Conservation (phyloP, 768 basidiomycete genomes). For the Pholiota microspora region DNA sequence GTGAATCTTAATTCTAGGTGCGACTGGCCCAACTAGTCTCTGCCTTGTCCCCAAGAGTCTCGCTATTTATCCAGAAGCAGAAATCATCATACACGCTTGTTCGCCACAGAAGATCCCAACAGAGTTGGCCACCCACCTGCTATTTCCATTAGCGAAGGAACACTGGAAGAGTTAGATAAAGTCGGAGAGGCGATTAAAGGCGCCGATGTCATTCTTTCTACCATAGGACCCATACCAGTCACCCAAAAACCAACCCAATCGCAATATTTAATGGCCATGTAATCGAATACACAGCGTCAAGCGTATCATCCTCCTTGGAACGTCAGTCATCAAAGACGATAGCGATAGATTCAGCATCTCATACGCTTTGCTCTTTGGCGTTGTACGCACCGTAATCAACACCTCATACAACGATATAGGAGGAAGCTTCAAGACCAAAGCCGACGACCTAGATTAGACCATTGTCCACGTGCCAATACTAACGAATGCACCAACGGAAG, state of each 20-base stretch:
- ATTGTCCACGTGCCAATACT: background rate
- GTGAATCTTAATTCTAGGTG: background rate
- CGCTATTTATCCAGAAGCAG: background rate
- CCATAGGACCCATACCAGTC: slow-evolving; percentile 52
- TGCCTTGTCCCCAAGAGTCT: background rate
- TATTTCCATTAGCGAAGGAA: background rate
- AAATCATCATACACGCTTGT: background rate
- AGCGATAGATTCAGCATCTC: background rate
- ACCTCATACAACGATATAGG: background rate
- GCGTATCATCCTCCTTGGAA: background rate
- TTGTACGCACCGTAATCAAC: background rate
- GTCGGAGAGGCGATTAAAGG: slow-evolving; percentile 54
- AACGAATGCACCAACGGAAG: background rate
- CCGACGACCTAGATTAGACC: background rate
- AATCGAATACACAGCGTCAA: slow-evolving; percentile 34
- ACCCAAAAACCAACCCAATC: slow-evolving; percentile 55
- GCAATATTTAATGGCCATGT: slow-evolving; percentile 58
- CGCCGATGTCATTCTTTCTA: slow-evolving; percentile 62
- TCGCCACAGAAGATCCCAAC: background rate
- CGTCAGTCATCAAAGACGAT: background rate
- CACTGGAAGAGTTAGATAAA: slow-evolving; percentile 38
- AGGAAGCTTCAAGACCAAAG: background rate
- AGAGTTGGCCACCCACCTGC: background rate
- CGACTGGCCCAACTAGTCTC: background rate
- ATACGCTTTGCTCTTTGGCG: background rate